Evolutionary conservation across 2,329 filamentous ascomycete genomes (phyloP).

Genomic region (Xylaria sp.): DNA sequence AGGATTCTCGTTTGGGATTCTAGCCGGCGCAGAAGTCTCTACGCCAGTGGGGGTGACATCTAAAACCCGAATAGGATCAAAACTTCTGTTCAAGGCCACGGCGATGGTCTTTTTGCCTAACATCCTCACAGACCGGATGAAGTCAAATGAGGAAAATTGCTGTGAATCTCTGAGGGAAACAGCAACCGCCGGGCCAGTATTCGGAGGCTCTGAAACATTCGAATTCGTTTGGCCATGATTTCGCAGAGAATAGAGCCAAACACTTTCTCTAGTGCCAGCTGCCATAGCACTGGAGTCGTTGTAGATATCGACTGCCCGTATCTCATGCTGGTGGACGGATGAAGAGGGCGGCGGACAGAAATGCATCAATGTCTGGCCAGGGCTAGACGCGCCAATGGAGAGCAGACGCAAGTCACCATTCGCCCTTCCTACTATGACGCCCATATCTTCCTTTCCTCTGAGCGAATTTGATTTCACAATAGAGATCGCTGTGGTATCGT

Average conservation of each 20-base stretch:
- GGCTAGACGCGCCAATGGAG: conserved; percentile 50
- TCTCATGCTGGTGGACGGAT: conserved; percentile 42
- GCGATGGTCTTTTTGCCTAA: conserved; percentile 58
- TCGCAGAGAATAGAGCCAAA: conserved; percentile 51
- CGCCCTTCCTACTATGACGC: conserved; percentile 60
- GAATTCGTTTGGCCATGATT: conserved; percentile 23
- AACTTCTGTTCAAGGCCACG: conserved; percentile 56
- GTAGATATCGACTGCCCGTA: conserved; percentile 52
- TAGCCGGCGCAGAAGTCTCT: conserved; percentile 50
- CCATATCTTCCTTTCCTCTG: conserved; percentile 38
- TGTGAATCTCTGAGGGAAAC: conserved; percentile 39
- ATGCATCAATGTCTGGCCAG: conserved; percentile 45
- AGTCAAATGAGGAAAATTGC: conserved; percentile 39
- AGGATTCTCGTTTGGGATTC: conserved; percentile 44
- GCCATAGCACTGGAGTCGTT: conserved; percentile 45
- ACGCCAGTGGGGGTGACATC: conserved; percentile 58
- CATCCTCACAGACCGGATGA: conserved; percentile 55
- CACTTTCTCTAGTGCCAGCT: conserved; percentile 49
- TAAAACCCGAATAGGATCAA: conserved; percentile 58
- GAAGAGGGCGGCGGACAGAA: conserved; percentile 33
- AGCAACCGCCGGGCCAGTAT: conserved; percentile 36
- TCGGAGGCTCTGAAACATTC: conserved; percentile 19
- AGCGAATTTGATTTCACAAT: conserved; percentile 52
- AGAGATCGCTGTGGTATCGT: conserved; percentile 61
- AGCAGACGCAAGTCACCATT: conserved; percentile 60